phyloP scores from a whole-genome alignment of 441 rosid genomes.

The Mallotus repandus region DNA sequence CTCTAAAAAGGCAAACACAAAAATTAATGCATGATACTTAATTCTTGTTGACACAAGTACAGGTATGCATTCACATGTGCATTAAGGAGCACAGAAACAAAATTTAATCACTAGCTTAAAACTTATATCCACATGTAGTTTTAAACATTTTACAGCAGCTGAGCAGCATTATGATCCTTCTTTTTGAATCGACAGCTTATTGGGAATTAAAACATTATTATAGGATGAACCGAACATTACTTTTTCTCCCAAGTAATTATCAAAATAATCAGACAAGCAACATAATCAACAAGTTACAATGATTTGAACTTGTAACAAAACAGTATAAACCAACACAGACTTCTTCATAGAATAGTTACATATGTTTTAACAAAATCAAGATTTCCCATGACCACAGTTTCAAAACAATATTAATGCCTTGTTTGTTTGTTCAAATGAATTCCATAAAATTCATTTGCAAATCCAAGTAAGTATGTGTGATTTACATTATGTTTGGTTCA shows the following conservation, averaged over 20 bases:
- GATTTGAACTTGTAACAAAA: background rate
- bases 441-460: too few species aligned
- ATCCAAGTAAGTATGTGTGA: too few species aligned
- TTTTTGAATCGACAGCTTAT: background rate
- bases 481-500: too few species aligned
- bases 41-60: background rate
- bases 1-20: constrained; percentile 49
- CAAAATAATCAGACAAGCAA: background rate
- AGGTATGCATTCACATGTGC: background rate
- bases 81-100: too few species aligned
- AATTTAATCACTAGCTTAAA: too few species aligned
- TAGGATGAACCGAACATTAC: background rate
- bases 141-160: background rate
- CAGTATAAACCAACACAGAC: background rate
- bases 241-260: background rate
- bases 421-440: too few species aligned
- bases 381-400: background rate
- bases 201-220: background rate
- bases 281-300: background rate
- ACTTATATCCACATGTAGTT: background rate
- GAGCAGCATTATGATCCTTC: background rate
- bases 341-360: background rate
- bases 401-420: background rate
- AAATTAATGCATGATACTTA: constrained; percentile 11
- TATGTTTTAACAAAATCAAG: background rate